These are phyloP conservation scores for Eucalyptus curtisii DNA, from an alignment of 345 rosid species.

Conservation along the genomic window DNA sequence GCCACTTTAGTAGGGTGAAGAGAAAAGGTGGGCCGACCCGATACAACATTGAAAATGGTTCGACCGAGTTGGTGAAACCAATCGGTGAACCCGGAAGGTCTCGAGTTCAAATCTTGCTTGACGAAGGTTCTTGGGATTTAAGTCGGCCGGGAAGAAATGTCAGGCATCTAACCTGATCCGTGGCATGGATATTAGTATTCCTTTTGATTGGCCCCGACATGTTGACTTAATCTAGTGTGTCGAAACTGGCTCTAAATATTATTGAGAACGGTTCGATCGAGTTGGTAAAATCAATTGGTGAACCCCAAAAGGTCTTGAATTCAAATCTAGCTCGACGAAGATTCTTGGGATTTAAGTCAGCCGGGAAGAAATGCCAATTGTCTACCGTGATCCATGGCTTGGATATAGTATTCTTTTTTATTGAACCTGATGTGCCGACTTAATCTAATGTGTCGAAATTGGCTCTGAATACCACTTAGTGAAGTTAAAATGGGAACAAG, in stretches of 20 bases:
- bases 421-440: rapidly evolving
- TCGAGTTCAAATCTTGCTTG: neutral
- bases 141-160: neutral
- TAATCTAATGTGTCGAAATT: neutral
- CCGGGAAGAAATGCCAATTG: neutral
- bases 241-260: neutral
- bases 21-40: neutral
- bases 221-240: neutral
- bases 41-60: neutral
- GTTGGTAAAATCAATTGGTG: neutral
- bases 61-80: neutral
- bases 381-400: neutral
- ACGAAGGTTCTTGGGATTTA: neutral
- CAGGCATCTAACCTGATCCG: neutral
- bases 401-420: neutral
- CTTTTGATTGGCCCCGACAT: rapidly evolving
- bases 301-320: neutral
- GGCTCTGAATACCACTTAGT: neutral
- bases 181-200: neutral
- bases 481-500: neutral
- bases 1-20: neutral
- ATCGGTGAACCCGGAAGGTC: neutral
- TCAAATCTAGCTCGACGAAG: neutral
- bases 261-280: rapidly evolving
- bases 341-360: neutral